Evolutionary conservation across 306 rosid species (phyloP).

Genomic region (Mimosa pudica): DNA sequence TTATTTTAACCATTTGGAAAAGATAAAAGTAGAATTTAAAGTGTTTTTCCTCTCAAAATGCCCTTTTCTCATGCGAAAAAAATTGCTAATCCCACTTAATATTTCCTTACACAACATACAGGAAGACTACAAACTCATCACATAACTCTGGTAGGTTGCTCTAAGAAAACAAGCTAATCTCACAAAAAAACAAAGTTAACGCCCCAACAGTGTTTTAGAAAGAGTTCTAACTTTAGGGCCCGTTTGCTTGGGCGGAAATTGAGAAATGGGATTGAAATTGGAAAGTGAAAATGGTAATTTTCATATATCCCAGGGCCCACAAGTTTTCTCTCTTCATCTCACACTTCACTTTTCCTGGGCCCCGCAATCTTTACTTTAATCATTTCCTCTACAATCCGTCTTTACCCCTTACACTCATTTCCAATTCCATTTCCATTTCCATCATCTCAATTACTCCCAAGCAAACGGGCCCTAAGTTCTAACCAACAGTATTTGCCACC

Average conservation of each 20-base stretch:
- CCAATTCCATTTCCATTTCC: too few relatives aligned
- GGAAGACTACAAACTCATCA: slow-evolving; percentile 2
- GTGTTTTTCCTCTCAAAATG: background rate
- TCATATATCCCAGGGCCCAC: too few relatives aligned
- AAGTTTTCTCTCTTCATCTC: too few relatives aligned
- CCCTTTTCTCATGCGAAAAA: background rate
- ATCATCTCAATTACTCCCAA: too few relatives aligned
- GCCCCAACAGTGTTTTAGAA: background rate
- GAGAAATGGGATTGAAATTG: too few relatives aligned
- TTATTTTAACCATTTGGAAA: background rate
- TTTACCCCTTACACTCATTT: too few relatives aligned
- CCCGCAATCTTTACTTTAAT: too few relatives aligned
- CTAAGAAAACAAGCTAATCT: background rate
- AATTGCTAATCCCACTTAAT: background rate
- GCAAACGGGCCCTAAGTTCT: background rate
- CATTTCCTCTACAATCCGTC: too few relatives aligned
- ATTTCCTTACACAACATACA: background rate
- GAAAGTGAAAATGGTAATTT: too few relatives aligned
- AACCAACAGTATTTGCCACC: background rate
- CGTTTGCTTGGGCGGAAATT: too few relatives aligned
- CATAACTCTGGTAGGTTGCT: background rate
- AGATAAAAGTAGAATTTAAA: background rate
- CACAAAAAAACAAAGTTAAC: background rate
- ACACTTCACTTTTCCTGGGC: too few relatives aligned
- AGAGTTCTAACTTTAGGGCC: background rate